These are phyloP conservation scores for Plantago major DNA, from an alignment of 257 asterid genomes.

Conservation along the genomic window DNA sequence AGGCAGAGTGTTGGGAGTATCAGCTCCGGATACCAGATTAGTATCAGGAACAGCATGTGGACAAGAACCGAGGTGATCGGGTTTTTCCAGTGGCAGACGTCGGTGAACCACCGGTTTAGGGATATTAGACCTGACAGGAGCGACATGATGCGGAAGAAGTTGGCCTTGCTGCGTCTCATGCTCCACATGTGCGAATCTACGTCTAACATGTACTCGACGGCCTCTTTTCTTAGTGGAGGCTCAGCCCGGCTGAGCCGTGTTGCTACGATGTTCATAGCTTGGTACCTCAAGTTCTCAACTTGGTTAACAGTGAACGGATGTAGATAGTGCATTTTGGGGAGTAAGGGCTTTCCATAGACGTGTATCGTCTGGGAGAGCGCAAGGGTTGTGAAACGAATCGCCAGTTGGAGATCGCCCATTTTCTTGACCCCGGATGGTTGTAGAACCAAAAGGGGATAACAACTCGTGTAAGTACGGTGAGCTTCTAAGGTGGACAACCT, in stretches of 20 bases:
- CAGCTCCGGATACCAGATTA: constrained; percentile 25
- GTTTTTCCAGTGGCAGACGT: constrained; percentile 23
- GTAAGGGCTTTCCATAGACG: constrained; percentile 19
- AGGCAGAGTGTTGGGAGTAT: constrained; percentile 21
- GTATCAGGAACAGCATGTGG: constrained; percentile 18
- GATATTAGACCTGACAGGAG: constrained; percentile 19
- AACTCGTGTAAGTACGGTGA: constrained; percentile 21
- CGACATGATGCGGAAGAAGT: constrained; percentile 26
- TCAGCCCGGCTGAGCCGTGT: constrained; percentile 24
- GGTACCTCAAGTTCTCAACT: constrained; percentile 23
- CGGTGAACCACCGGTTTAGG: constrained; percentile 16
- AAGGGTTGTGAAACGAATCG: constrained; percentile 20
- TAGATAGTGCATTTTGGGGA: constrained; percentile 30
- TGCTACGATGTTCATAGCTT: constrained; percentile 25
- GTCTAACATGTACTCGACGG: constrained; percentile 29
- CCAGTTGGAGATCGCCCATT: constrained; percentile 29
- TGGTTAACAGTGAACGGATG: constrained; percentile 27
- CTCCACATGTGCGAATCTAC: constrained; percentile 34
- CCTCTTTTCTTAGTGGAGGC: constrained; percentile 26
- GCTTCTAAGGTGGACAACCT: constrained; percentile 26
- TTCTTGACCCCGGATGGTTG: constrained; percentile 28
- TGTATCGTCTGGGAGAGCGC: constrained; percentile 17
- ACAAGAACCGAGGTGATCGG: constrained; percentile 18
- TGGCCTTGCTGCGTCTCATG: constrained; percentile 32
- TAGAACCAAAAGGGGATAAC: constrained; percentile 24